Conservation (phyloP, 2,329 filamentous ascomycete genomes). For the Phialocephala subalpina region DNA sequence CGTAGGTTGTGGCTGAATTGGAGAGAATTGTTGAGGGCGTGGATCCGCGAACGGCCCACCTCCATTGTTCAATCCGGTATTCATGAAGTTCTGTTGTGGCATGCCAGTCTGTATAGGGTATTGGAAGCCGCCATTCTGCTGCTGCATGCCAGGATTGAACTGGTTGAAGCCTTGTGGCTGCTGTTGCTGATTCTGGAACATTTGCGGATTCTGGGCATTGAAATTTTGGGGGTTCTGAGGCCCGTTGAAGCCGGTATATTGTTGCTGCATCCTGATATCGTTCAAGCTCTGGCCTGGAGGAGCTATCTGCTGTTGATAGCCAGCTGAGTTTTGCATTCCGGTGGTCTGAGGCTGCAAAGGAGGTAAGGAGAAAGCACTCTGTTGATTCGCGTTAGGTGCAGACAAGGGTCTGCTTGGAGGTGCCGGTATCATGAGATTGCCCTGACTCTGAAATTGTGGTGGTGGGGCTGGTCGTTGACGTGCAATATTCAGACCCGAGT, state of each 20-base stretch:
- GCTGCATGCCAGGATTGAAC: constrained; percentile 37
- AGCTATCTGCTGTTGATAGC: constrained; percentile 69
- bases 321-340: constrained; percentile 59
- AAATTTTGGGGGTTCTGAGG: constrained; percentile 48
- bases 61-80: constrained; percentile 53
- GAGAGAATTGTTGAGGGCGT: constrained; percentile 59
- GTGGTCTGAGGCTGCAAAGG: constrained; percentile 87
- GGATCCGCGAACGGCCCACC: constrained; percentile 64
- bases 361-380: constrained; percentile 75
- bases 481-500: constrained; percentile 54
- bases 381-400: constrained; percentile 82
- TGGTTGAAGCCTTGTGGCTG: constrained; percentile 41
- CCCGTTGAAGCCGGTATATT: constrained; percentile 68
- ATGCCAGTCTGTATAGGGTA: constrained; percentile 38
- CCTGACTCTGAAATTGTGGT: constrained; percentile 62
- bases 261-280: constrained; percentile 65
- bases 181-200: constrained; percentile 49
- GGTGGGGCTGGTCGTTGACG: constrained; percentile 78
- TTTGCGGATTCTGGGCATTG: constrained; percentile 44
- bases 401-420: constrained; percentile 83
- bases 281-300: constrained; percentile 79
- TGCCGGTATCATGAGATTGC: constrained; percentile 76
- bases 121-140: constrained; percentile 39
- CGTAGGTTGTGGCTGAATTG: constrained; percentile 57
- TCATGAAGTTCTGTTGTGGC: constrained; percentile 48